These are phyloP conservation scores for Nemania abortiva DNA, from an alignment of 2,329 filamentous ascomycete genomes.

Conservation along the genomic window DNA sequence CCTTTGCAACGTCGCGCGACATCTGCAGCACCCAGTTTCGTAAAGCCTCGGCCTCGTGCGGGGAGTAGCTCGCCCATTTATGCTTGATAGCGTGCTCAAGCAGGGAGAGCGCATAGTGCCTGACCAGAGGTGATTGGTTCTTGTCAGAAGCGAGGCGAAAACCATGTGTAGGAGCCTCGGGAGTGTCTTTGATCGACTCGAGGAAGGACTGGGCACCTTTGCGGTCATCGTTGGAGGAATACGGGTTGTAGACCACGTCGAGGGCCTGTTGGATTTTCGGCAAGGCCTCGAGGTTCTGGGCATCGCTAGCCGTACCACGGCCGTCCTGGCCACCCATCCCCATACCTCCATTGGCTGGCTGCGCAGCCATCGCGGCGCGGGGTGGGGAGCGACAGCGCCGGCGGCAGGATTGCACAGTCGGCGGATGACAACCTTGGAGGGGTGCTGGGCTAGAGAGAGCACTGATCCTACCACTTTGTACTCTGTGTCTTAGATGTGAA, in stretches of 20 bases:
- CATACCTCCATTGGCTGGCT: conserved; percentile 48
- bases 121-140: conserved; percentile 81
- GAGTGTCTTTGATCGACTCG: conserved; percentile 83
- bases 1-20: conserved; percentile 74
- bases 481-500: conserved; percentile 46
- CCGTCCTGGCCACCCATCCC: conserved; percentile 52
- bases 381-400: conserved; percentile 15
- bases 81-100: conserved; percentile 92
- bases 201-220: conserved; percentile 87
- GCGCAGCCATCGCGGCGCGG: conserved; percentile 45
- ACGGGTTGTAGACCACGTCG: conserved; percentile 85
- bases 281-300: conserved; percentile 59
- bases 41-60: conserved; percentile 75
- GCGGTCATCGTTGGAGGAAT: conserved; percentile 83
- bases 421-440: conserved; percentile 46
- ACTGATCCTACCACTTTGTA: conserved; percentile 41
- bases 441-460: conserved; percentile 40
- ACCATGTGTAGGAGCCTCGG: conserved; percentile 85
- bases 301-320: conserved; percentile 52
- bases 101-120: conserved; percentile 93
- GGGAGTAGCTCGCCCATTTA: conserved; percentile 79
- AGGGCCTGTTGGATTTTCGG: conserved; percentile 84
- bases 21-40: conserved; percentile 84
- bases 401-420: conserved; percentile 38
- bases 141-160: conserved; percentile 83